Evolutionary conservation across 768 basidiomycete species (phyloP).

Genomic region (Leccinum incarnatum): DNA sequence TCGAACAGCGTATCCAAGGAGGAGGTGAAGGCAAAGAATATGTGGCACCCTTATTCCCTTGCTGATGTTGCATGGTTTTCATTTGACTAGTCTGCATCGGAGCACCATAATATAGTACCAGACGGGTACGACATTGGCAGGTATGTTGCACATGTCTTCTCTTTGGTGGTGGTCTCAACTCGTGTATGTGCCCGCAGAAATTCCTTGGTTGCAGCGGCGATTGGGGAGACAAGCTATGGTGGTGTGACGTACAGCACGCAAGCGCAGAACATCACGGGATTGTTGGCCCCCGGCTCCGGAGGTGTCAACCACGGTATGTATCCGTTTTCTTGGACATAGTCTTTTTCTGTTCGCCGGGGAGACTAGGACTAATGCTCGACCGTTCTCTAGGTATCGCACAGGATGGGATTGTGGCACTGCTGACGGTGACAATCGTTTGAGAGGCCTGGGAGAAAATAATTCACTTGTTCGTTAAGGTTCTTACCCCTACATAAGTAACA

Average conservation of each 20-base stretch:
- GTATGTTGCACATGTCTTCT: conserved; percentile 20
- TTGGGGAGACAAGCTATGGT: conserved; percentile 38
- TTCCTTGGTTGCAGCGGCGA: conserved; percentile 36
- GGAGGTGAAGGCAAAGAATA: conserved; percentile 26
- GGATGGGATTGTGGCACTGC: conserved; percentile 53
- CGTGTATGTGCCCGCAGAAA: conserved; percentile 28
- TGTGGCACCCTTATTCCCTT: not conserved
- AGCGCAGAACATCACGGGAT: conserved; percentile 43
- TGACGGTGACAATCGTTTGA: conserved; percentile 50
- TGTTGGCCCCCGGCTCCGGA: conserved; percentile 48
- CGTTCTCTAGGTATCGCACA: conserved; percentile 49
- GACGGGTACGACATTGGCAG: conserved; percentile 51
- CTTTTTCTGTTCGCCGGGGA: not conserved
- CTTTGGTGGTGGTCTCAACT: not conserved
- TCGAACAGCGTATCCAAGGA: conserved; percentile 45
- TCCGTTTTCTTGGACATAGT: too few species aligned
- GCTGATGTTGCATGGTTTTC: not conserved
- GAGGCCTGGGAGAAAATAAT: not conserved
- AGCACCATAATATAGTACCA: conserved; percentile 42
- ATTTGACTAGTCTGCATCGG: conserved; percentile 22
- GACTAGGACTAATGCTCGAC: not conserved
- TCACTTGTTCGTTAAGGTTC: too few species aligned
- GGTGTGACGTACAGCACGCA: conserved; percentile 48
- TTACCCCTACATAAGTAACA: too few species aligned
- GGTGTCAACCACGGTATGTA: conserved; percentile 57